Evolutionary conservation across 768 basidiomycete genomes (phyloP).

Genomic region (Psilocybe tampanensis): DNA sequence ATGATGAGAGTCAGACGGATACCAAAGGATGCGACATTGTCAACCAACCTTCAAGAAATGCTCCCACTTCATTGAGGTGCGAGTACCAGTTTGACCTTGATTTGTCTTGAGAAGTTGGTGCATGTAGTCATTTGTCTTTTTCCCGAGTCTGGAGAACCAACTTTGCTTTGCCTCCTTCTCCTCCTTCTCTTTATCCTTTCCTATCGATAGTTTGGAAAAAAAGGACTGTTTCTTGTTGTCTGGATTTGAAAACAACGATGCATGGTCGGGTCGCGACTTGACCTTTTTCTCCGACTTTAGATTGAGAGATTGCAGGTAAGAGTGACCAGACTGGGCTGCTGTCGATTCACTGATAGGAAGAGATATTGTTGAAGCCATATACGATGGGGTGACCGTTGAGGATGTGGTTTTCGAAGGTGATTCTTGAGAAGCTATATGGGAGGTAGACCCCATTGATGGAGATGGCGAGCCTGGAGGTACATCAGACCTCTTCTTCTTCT

Average conservation of each 20-base stretch:
- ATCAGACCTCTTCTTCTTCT: constrained; percentile 64
- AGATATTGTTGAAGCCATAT: constrained; percentile 36
- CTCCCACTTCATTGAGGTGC: constrained; percentile 76
- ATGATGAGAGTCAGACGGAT: neutral
- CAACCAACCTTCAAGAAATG: constrained; percentile 65
- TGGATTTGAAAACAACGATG: constrained; percentile 49
- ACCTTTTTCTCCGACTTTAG: constrained; percentile 62
- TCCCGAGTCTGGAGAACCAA: constrained; percentile 60
- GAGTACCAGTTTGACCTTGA: constrained; percentile 56
- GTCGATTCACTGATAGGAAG: constrained; percentile 43
- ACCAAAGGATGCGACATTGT: neutral
- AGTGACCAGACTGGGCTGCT: constrained; percentile 65
- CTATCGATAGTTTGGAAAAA: constrained; percentile 48
- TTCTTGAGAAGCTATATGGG: constrained; percentile 7
- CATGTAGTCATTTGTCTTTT: constrained; percentile 62
- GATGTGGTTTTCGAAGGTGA: constrained; percentile 13
- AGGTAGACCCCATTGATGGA: constrained; percentile 20
- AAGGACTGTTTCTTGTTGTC: constrained; percentile 46
- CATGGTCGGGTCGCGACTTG: constrained; percentile 68
- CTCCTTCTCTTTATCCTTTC: constrained; percentile 37
- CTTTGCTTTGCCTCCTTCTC: constrained; percentile 48
- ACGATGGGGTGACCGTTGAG: constrained; percentile 15
- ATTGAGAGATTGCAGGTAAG: constrained; percentile 59
- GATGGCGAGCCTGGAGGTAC: constrained; percentile 20
- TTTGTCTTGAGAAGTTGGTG: constrained; percentile 63